Evolutionary conservation across 805 yeast species (phyloP).

Genomic region (Lachancea quebecensis): DNA sequence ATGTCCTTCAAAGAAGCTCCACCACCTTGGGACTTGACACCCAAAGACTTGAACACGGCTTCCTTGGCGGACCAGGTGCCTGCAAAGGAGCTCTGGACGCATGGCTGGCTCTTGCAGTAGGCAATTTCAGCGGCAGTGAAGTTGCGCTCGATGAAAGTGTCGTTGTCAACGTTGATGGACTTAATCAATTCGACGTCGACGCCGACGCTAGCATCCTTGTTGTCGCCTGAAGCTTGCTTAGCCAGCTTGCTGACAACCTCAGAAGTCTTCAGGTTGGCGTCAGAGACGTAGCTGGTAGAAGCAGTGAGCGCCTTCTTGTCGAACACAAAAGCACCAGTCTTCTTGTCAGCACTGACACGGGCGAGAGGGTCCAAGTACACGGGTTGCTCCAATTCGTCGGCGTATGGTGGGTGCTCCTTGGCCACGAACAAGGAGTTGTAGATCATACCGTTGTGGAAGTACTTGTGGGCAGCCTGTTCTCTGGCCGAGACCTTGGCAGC

Average conservation of each 20-base stretch:
- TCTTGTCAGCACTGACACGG: constrained; percentile 34
- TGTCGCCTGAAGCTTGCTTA: constrained; percentile 34
- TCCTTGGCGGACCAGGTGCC: constrained; percentile 99
- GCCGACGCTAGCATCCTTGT: constrained; percentile 63
- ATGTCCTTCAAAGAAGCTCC: constrained; percentile 92
- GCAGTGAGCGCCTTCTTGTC: constrained; percentile 45
- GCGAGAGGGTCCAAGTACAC: constrained; percentile 97
- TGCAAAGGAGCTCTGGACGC: constrained; percentile 83
- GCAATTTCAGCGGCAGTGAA: constrained; percentile 74
- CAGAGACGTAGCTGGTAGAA: constrained; percentile 37
- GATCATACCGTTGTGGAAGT: constrained; percentile 91
- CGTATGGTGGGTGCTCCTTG: constrained; percentile 90
- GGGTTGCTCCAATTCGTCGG: constrained; percentile 76
- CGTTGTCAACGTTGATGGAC: constrained; percentile 78
- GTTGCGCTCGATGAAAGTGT: constrained; percentile 86
- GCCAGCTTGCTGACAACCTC: constrained; percentile 53
- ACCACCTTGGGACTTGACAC: constrained; percentile 84
- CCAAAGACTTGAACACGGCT: constrained; percentile 94
- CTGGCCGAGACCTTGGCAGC: constrained; percentile 64
- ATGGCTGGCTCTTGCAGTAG: constrained; percentile 70
- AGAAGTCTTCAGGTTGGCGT: constrained; percentile 45
- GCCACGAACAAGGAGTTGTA: constrained; percentile 87
- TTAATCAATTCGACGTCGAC: constrained; percentile 91
- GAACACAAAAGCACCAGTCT: constrained; percentile 42
- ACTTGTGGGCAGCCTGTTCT: constrained; percentile 85